Evolutionary conservation across 345 rosid species (phyloP).

Genomic region (Eucalyptus regnans): DNA sequence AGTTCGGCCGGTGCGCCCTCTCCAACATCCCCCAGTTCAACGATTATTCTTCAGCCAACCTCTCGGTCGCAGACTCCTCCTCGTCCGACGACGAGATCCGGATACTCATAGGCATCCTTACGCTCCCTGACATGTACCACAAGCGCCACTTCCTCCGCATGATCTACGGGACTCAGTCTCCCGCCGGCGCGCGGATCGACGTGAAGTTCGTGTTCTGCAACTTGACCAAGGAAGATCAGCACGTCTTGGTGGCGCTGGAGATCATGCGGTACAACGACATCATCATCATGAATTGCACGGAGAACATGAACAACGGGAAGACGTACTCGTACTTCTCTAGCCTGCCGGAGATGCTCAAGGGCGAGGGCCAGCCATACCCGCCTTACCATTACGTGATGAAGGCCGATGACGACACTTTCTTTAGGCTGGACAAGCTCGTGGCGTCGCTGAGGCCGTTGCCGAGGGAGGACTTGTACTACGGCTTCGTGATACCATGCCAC

Average conservation of each 20-base stretch:
- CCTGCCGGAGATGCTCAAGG: conserved; percentile 45
- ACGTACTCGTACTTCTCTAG: conserved; percentile 75
- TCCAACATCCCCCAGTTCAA: neutral
- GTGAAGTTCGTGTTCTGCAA: conserved; percentile 93
- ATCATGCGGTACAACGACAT: conserved; percentile 81
- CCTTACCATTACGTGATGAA: conserved; percentile 91
- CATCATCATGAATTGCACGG: conserved; percentile 61
- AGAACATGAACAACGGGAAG: conserved; percentile 90
- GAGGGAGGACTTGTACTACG: conserved; percentile 71
- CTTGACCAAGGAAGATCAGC: conserved; percentile 80
- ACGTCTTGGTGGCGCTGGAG: conserved; percentile 71
- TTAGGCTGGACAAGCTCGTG: conserved; percentile 39
- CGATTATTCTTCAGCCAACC: neutral
- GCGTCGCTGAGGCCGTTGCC: conserved; percentile 58
- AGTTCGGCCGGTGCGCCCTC: conserved; percentile 38
- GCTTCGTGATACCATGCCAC: conserved; percentile 72
- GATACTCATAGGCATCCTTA: conserved; percentile 64
- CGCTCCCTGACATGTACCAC: conserved; percentile 73
- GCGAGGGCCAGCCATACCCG: conserved; percentile 22
- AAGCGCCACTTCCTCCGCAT: conserved; percentile 66
- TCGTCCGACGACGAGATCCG: conserved; percentile 16
- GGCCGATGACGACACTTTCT: conserved; percentile 63
- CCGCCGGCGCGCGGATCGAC: conserved; percentile 32
- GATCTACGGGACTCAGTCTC: conserved; percentile 53
- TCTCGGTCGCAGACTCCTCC: neutral